Percentiles rank a stretch among this genome's conserved stretches.
Evolutionary conservation across 208 protist species (phyloP).

Genomic region (Histomonas meleagridis): DNA sequence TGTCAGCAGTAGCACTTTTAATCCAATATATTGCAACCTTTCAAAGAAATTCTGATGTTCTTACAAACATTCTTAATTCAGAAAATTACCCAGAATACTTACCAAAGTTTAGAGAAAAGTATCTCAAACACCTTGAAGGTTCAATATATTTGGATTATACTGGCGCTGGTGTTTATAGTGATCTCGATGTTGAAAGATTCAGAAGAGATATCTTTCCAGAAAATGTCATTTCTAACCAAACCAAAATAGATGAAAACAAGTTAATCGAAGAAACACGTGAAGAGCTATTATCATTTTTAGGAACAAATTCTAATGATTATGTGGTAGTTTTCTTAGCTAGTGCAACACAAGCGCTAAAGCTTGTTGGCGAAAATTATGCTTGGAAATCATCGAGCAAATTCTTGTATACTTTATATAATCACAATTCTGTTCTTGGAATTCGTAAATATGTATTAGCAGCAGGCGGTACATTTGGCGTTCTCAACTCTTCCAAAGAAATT

Average conservation of each 20-base stretch:
- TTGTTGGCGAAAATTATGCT: constrained; percentile 36
- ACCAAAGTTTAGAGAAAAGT: background rate
- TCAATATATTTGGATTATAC: constrained; percentile 27
- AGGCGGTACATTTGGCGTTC: constrained; percentile 2
- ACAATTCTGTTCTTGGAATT: constrained; percentile 40
- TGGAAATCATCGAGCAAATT: constrained; percentile 31
- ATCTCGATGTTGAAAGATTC: background rate
- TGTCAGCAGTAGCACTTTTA: no score
- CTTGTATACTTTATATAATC: constrained; percentile 34
- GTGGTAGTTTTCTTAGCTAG: constrained; percentile 37
- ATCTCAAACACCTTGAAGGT: background rate
- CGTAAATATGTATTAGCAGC: constrained; percentile 29
- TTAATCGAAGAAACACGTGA: background rate
- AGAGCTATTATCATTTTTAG: background rate
- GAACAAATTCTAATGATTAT: background rate
- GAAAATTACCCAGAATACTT: background rate
- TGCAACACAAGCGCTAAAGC: constrained; percentile 34
- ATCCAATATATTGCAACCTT: no score
- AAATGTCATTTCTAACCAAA: background rate
- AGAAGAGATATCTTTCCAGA: background rate
- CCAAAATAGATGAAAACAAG: background rate
- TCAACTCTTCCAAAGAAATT: background rate
- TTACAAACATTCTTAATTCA: background rate
- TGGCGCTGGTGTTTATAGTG: constrained; percentile 13
- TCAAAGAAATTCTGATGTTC: no score